Base-by-base conservation (phyloP, 73 alveolate genomes). In the Tetrahymena malaccensis region DNA sequence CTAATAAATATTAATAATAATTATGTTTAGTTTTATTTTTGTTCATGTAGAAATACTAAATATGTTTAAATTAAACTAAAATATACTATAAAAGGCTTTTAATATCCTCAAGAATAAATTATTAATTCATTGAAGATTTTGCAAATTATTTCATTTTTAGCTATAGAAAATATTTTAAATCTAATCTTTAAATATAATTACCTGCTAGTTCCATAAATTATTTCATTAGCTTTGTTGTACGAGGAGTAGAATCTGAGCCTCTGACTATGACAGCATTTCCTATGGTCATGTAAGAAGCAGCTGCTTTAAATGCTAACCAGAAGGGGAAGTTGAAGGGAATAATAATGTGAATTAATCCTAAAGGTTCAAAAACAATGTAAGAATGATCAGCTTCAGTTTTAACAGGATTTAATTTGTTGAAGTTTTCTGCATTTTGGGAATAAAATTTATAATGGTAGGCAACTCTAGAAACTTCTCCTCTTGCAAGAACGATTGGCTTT, bases 321-420 rank as follows among this genome's bases (percentile, higher is more conserved):
- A 97, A 70, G 10, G 99, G 99, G 96, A 97, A 98, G 96, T 98
- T 98, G 97, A 98, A 98, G 10, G 99, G 99, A 40, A 96, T 37
- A 43, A 98, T 97, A 37, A 50, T 94, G 35, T 96, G 96, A 0
- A 96, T 57, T 10, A 98, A 97, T 33, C 99, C 99, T 15, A 96
- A 21, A 15, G 99, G 99, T 50, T 97, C 94, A 58, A 97, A 96
- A 17, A 34, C 44, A 11, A 97, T 97, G 44, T 94, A 95, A 31
- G 97, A 40, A 43, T 96, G 94, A 37, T 93, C 95, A 35, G 96
- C 98, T 94, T 94, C 98, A 25, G 98, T 94, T 50, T 84, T 84
- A 25, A 70, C 89, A 22, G 89, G 89, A 7, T 13, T 11, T 3
- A n/a, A 22, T 70, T 70, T 70, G 37, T 70, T 70, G 22, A 70